Base-by-base conservation (phyloP, 306 rosid species). In the Sicyos edulis region DNA sequence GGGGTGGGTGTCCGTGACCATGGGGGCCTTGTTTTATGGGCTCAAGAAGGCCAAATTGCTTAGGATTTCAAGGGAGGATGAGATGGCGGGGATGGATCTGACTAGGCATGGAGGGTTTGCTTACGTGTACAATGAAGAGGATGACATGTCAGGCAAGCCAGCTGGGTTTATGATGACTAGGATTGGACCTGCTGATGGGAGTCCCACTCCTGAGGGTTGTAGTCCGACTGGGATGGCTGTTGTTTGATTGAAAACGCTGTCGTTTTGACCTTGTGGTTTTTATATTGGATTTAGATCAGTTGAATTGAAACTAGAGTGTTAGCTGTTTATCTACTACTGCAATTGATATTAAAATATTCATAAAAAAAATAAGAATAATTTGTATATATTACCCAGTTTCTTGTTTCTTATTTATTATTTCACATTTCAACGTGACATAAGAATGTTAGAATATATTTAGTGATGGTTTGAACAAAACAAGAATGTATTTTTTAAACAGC, bases 31-130 rank as follows among this genome's bases (percentile, higher is more conserved):
- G 52, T 91, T 91, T 19, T 87, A 81, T 12, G 85, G 70, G 58
- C 74, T 88, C 3, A 74, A 87, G 12, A 85, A 76, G 74, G 24
- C 82, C 88, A 84, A 75, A 16, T 21, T 89, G 78, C 42, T 87
- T 76, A 79, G 97, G 75, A 78, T 91, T 4, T 88, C 92, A 0
- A 61, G 32, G 2, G 83, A 88, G 3, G 92, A 87, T 32, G 96
- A 91, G 78, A 82, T 75, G 72, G 87, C 86, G 3, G 96, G 97
- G 16, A 83, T 88, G 92, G 97, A 88, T 65, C 1, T 84, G 79
- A 88, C 92, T 0, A 78, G 82, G 71, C 97, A 91, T 56, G 97
- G 97, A 10, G 96, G 97, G 2, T 88, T 91, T 76, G 96, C 97
- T 29, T 91, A 91, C 34, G 87, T 77, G 2, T 91, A 91, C 51